These are phyloP conservation scores for Triticum monococcum DNA, from an alignment of 176 grass and related monocot genomes.

Conservation along the genomic window DNA sequence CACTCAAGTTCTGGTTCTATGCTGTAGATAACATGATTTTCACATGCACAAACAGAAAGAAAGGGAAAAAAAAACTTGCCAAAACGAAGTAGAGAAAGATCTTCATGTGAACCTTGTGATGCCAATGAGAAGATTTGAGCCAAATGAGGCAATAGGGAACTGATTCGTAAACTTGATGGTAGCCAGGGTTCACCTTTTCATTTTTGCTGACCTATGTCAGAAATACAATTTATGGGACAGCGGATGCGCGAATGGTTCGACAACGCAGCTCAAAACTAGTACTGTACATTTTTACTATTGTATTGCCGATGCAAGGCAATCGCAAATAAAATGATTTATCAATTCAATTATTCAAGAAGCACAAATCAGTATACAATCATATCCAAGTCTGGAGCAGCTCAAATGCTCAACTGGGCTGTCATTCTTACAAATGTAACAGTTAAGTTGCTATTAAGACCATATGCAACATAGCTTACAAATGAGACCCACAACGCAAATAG, in stretches of 20 bases:
- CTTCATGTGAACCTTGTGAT: not conserved
- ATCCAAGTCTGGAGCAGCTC: not conserved
- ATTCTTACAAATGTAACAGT: not conserved
- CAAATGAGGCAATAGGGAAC: not conserved
- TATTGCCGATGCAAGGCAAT: not conserved
- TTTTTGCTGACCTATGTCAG: not conserved
- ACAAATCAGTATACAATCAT: not conserved
- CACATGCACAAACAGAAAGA: not conserved
- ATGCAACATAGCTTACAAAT: not conserved
- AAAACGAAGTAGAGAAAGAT: not conserved
- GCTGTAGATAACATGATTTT: not conserved
- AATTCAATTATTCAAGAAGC: conserved; percentile 10
- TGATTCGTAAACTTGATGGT: not conserved
- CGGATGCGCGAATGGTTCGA: not conserved
- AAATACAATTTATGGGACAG: not conserved
- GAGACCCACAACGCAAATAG: not conserved
- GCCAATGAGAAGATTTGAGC: not conserved
- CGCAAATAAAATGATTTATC: not conserved
- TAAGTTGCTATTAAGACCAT: not conserved
- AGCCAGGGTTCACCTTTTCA: not conserved
- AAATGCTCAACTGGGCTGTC: not conserved
- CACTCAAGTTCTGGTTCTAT: not conserved
- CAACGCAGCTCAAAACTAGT: not conserved
- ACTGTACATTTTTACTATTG: not conserved
- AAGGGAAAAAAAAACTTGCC: not conserved